These are phyloP conservation scores for Yamadazyma diddensiae DNA, from an alignment of 1,139 yeast species.

Conservation along the genomic window DNA sequence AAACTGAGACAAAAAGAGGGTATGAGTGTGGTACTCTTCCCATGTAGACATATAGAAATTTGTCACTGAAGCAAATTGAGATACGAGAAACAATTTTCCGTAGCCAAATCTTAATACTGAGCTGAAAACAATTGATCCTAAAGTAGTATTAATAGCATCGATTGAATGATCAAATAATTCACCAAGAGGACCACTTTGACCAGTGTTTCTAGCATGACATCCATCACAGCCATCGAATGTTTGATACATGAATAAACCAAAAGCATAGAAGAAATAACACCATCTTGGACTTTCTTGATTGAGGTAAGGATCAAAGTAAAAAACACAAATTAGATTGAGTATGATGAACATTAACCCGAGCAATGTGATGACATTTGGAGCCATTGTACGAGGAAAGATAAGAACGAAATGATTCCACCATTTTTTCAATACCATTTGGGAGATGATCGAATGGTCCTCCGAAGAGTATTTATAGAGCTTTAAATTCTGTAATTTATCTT, in stretches of 20 bases:
- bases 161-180: slow-evolving; percentile 93
- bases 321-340: slow-evolving; percentile 59
- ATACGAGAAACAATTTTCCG: slow-evolving; percentile 55
- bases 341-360: slow-evolving; percentile 72
- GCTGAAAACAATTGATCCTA: slow-evolving; percentile 70
- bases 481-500: slow-evolving; percentile 56
- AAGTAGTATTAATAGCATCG: slow-evolving; percentile 86
- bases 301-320: slow-evolving; percentile 72
- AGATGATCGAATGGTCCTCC: slow-evolving; percentile 77
- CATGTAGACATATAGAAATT: slow-evolving; percentile 90
- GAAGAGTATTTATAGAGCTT: slow-evolving; percentile 68
- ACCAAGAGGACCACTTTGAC: slow-evolving; percentile 92
- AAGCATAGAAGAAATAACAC: slow-evolving; percentile 77
- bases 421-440: slow-evolving; percentile 71
- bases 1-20: slow-evolving; percentile 70
- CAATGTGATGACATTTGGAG: slow-evolving; percentile 84
- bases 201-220: slow-evolving; percentile 87
- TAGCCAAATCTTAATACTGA: slow-evolving; percentile 74
- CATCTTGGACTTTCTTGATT: slow-evolving; percentile 65
- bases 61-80: slow-evolving; percentile 75
- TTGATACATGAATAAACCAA: slow-evolving; percentile 86
- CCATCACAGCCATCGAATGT: slow-evolving; percentile 98
- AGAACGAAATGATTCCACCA: slow-evolving; percentile 75
- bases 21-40: slow-evolving; percentile 95
- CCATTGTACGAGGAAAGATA: slow-evolving; percentile 81